Evolutionary conservation across 192 early-diverging fungal genomes (phyloP).

Genomic region (Linnemannia exigua): DNA sequence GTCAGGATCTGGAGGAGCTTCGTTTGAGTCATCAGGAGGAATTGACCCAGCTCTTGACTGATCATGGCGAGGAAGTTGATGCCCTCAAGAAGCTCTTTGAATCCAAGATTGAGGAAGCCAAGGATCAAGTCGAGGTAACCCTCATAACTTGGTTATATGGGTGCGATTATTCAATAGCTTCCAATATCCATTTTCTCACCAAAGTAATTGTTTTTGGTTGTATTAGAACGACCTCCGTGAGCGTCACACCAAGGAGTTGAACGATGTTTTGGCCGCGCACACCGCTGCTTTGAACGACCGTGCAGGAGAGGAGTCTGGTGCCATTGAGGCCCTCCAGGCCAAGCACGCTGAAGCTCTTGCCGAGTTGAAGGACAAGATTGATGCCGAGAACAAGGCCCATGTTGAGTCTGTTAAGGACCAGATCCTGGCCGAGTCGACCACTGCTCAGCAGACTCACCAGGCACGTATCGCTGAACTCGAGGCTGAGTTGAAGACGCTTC

Average conservation of each 20-base stretch:
- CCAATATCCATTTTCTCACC: background rate
- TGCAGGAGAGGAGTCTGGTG: conserved; percentile 50
- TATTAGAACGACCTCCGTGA: conserved; percentile 34
- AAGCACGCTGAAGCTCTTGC: conserved; percentile 42
- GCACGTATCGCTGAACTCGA: conserved; percentile 27
- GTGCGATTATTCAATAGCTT: no score
- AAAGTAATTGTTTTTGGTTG: background rate
- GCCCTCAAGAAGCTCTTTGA: conserved; percentile 30
- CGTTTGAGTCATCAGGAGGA: conserved; percentile 33
- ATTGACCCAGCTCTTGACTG: conserved; percentile 26
- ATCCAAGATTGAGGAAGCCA: conserved; percentile 48
- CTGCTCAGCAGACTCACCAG: conserved; percentile 30
- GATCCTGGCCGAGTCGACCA: conserved; percentile 37
- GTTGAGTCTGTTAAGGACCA: conserved; percentile 28
- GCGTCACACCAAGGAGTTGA: conserved; percentile 36
- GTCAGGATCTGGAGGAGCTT: conserved; percentile 44
- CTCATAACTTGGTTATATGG: background rate
- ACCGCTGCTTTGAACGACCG: conserved; percentile 47
- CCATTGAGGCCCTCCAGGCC: conserved; percentile 36
- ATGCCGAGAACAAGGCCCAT: conserved; percentile 32
- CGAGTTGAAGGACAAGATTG: conserved; percentile 46
- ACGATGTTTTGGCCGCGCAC: conserved; percentile 35
- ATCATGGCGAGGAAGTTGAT: conserved; percentile 38
- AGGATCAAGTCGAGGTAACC: conserved; percentile 40
- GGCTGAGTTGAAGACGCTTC: conserved; percentile 34